Evolutionary conservation across 768 basidiomycete genomes (phyloP).

Genomic region (Tylopilus felleus): DNA sequence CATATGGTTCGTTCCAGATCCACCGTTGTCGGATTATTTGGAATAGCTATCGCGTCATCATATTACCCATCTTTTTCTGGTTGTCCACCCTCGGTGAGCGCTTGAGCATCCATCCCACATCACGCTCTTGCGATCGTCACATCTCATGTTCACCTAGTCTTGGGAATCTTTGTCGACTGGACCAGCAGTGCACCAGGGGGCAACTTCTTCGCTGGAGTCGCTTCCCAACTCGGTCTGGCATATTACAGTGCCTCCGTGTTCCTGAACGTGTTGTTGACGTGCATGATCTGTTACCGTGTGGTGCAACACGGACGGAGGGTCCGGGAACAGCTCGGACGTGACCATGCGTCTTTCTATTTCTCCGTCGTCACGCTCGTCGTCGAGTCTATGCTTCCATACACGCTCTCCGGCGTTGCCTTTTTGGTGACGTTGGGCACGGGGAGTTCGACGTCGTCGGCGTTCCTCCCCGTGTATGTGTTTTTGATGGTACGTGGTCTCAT

Average conservation of each 20-base stretch:
- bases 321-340: conserved; percentile 9
- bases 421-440: conserved; percentile 15
- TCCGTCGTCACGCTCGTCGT: conserved; percentile 9
- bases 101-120: background rate
- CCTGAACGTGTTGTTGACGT: conserved; percentile 18
- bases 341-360: conserved; percentile 20
- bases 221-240: conserved; percentile 10
- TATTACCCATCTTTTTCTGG: conserved; percentile 24
- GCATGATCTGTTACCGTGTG: conserved; percentile 22
- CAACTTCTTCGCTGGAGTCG: conserved; percentile 15
- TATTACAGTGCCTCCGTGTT: conserved; percentile 17
- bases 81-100: conserved; percentile 17
- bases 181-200: conserved; percentile 14
- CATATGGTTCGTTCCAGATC: conserved; percentile 29
- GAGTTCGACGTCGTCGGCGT: conserved; percentile 12
- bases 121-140: background rate
- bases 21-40: conserved; percentile 39
- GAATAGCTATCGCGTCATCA: conserved; percentile 12
- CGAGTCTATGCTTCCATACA: conserved; percentile 26
- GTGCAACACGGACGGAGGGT: conserved; percentile 8
- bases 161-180: conserved; percentile 16
- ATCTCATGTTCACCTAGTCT: conserved; percentile 6
- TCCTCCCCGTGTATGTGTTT: conserved; percentile 12
- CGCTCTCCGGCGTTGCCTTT: conserved; percentile 24
- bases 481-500: conserved; percentile 17